Evolutionary conservation across 1,284 basidiomycete species (phyloP), one percentile per base, ranked within the genome.

Genomic region (Exobasidium cylindrosporum): DNA sequence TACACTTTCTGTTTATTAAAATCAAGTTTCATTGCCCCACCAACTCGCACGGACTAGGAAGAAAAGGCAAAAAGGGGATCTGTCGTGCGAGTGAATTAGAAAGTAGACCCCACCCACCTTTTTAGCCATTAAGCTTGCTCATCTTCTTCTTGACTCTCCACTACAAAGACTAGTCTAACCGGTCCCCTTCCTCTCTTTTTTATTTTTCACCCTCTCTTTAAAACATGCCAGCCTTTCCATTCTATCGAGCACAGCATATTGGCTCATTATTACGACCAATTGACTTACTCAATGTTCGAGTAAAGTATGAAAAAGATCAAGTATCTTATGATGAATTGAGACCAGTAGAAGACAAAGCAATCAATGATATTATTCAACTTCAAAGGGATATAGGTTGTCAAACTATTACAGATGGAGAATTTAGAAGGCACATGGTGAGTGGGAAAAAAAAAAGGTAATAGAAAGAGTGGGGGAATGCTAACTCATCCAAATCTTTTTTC

Each of bases 201-300:
- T n/a, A n/a, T n/a, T n/a, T n/a, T 40, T 40, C 35, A 17, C 35
- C 35, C 17, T 7, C 35, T 40, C 35, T 40, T 40, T 17, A 7
- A 17, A 40, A 40, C 10, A 40, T 40, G 35, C 10, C 35, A 7
- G 17, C 35, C 7, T 40, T 40, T 17, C 47, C 47, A 7, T 50
- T 50, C 29, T 7, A 24, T 50, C 47, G 47, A 13, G 55, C 55
- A 6, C 26, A 57, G 23, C 55, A 57, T 32, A 57, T 57, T 46
- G 55, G 55, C 55, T 57, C 55, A 1, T 46, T 57, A 17, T 46
- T 57, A 11, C 55, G 55, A 24, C 55, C 55, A 7, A 32, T 6
- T 13, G 1, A 46, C 24, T 32, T 57, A 24, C 55, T 57, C 29
- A 14, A 46, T 17, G 55, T 32, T 5, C 55, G 55, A 24, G 23